Evolutionary conservation across 331 rosid genomes (phyloP), one percentile per base, ranked within the genome.

Genomic region (Stylosanthes scabra): DNA sequence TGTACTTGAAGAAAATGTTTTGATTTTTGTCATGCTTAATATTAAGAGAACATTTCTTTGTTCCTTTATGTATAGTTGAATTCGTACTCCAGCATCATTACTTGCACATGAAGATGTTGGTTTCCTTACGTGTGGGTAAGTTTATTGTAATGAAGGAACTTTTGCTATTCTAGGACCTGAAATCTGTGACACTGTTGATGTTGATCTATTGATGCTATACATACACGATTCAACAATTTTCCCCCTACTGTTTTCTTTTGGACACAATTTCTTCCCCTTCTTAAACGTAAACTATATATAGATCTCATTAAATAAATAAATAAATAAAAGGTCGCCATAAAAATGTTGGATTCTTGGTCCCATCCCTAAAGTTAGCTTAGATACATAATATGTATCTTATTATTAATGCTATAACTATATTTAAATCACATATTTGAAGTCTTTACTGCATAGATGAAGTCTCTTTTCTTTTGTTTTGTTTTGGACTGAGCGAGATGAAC

Each of bases 181-280:
- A 25, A 56, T 56, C 39, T 25, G 61, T 27, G 61, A 37, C 61
- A 56, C n/a, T 25, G 61, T 56, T 56, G n/a, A 56, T 56, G 37
- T 20, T 56, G 27, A 20, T 20, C 11, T 13, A 56, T 56, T 25
- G 61, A 20, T 20, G 27, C 14, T 8, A 25, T 25, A 25, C 25
- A 11, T 55, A 55, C 27, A 3, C 14, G 14, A 20, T 20, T 20
- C 25, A 20, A 20, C 25, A 20, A 20, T 50, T 6, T 9, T 27
- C 8, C 8, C 42, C 42, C 42, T 39, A 4, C 4, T 39, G 25
- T 39, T 39, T 39, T 39, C 8, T 39, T 39, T 39, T 5, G 42
- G 42, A 4, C 42, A 7, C 5, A 39, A n/a, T 46, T n/a, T 46
- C 12, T 56, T 14, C 61, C 61, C 61, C 14, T 25, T 25, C 61